Evolutionary conservation across 495 filamentous ascomycete species (phyloP).

Genomic region (Bacidia gigantensis): DNA sequence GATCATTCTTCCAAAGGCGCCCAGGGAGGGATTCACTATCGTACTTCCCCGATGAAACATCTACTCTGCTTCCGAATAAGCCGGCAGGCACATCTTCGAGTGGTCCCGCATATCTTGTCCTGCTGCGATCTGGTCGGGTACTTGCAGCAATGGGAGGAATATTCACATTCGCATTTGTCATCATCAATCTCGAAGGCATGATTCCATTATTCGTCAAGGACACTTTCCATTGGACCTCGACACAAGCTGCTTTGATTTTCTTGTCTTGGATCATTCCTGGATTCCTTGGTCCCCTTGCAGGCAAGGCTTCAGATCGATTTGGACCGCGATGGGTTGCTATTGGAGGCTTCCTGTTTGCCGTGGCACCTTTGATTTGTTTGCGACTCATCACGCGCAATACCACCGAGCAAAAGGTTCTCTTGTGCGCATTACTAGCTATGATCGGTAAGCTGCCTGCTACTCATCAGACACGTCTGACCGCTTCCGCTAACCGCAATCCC

Average conservation of each 20-base stretch:
- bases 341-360: slow-evolving; percentile 44
- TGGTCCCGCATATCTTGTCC: slow-evolving; percentile 10
- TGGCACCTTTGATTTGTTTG: slow-evolving; percentile 49
- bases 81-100: background rate
- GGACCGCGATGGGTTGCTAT: slow-evolving; percentile 50
- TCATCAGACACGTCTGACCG: too few species aligned
- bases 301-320: slow-evolving; percentile 45
- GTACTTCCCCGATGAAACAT: background rate
- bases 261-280: slow-evolving; percentile 53
- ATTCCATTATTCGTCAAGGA: slow-evolving; percentile 51
- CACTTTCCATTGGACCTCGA: slow-evolving; percentile 50
- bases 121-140: slow-evolving; percentile 36
- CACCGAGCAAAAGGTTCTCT: slow-evolving; percentile 44
- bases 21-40: background rate
- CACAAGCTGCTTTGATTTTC: slow-evolving; percentile 59
- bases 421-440: slow-evolving; percentile 45
- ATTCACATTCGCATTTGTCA: slow-evolving; percentile 36
- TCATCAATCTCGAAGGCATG: slow-evolving; percentile 45
- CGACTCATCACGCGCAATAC: slow-evolving; percentile 46
- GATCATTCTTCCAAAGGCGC: too few species aligned
- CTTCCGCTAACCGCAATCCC: background rate
- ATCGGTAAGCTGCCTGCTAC: slow-evolving; percentile 36
- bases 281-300: slow-evolving; percentile 53
- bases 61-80: slow-evolving; percentile 19
- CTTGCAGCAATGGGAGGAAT: slow-evolving; percentile 34